Evolutionary conservation across 345 rosid species (phyloP).

Genomic region (Cardamine resedifolia): DNA sequence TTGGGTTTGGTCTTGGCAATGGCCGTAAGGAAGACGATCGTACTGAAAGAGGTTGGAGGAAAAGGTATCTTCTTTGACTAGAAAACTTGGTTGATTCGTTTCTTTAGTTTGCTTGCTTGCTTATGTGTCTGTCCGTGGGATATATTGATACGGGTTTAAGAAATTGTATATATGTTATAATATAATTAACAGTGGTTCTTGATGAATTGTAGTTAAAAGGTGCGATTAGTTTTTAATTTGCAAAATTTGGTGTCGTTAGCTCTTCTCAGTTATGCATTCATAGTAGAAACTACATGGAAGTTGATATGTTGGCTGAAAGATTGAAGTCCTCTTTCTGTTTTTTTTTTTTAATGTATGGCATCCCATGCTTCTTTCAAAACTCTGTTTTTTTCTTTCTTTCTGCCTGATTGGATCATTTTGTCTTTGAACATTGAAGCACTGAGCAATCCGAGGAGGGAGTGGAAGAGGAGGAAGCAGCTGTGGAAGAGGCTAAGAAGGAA

Average conservation of each 20-base stretch:
- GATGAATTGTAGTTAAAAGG: no score
- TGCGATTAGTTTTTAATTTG: not conserved
- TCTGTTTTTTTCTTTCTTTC: not conserved
- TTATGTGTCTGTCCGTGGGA: no score
- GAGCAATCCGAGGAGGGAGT: slow-evolving; percentile 27
- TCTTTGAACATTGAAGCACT: slow-evolving; percentile 23
- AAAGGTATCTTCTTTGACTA: slow-evolving; percentile 37
- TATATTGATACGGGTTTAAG: not conserved
- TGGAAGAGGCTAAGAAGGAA: slow-evolving; percentile 5
- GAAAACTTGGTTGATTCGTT: slow-evolving; percentile 37
- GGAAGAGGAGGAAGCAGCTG: not conserved
- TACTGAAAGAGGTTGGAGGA: slow-evolving; percentile 54
- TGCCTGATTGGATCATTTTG: not conserved
- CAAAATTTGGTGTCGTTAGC: not conserved
- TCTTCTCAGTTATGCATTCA: not conserved
- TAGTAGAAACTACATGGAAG: not conserved
- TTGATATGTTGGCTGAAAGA: not conserved
- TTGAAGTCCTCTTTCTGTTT: not conserved
- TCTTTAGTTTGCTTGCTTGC: not conserved
- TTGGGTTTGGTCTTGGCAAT: slow-evolving; percentile 48
- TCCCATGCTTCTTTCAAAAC: not conserved
- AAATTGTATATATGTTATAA: no score
- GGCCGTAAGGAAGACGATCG: slow-evolving; percentile 41
- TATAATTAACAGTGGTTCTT: no score
- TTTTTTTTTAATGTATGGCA: not conserved